phyloP scores from a whole-genome alignment of 225 moss, liverwort and hornwort species.

The Polytrichum commune region DNA sequence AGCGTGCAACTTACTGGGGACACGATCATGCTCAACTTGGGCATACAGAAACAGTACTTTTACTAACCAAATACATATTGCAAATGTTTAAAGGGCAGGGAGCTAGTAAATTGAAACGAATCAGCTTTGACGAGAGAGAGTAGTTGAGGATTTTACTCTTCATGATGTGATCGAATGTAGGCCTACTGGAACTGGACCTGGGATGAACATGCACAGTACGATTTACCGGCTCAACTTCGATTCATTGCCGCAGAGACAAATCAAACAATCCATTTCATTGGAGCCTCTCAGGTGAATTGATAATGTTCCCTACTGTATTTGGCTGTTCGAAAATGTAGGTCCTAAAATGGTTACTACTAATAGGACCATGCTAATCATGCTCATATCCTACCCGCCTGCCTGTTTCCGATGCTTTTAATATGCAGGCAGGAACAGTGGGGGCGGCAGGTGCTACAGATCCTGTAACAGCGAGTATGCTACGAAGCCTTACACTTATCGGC shows the following conservation, averaged over 20 bases:
- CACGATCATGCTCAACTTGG: conserved; percentile 42
- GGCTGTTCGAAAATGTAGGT: too few species aligned
- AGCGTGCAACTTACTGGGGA: conserved; percentile 78
- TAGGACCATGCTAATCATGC: neutral
- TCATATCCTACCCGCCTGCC: neutral
- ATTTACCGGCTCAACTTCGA: conserved; percentile 45
- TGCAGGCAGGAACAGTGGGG: conserved; percentile 59
- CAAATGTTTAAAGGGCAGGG: too few species aligned
- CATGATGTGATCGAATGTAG: conserved; percentile 17
- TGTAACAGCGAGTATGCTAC: conserved; percentile 29
- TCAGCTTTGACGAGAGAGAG: too few species aligned
- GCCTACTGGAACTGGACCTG: conserved; percentile 81
- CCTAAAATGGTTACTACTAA: too few species aligned
- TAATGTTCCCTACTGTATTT: neutral
- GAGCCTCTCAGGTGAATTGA: conserved; percentile 59
- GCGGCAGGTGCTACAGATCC: conserved; percentile 53
- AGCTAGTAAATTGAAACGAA: too few species aligned
- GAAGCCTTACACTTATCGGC: conserved; percentile 67
- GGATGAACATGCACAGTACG: conserved; percentile 64
- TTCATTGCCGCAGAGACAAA: conserved; percentile 28
- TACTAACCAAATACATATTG: neutral
- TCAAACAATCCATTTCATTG: conserved; percentile 51
- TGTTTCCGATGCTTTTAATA: neutral
- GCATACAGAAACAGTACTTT: conserved; percentile 21
- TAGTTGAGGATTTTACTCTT: too few species aligned